These are phyloP conservation scores for Alternaria arbusti DNA, from an alignment of 2,329 filamentous ascomycete genomes.

Conservation along the genomic window DNA sequence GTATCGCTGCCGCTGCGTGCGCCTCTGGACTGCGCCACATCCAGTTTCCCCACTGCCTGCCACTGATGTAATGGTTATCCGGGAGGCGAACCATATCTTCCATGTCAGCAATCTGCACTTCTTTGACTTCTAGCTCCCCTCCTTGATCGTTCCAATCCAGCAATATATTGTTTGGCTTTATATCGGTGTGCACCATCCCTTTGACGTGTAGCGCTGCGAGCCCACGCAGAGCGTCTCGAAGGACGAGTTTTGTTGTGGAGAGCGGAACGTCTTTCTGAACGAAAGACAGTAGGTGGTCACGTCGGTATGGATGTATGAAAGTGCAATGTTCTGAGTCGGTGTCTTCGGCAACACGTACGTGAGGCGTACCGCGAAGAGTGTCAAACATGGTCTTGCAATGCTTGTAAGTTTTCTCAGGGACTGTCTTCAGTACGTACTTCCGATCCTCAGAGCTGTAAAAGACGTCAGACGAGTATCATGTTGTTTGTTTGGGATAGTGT, in stretches of 20 bases:
- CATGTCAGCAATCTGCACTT: conserved; percentile 51
- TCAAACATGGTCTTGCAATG: conserved; percentile 18
- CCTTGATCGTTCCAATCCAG: conserved; percentile 46
- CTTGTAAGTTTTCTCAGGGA: conserved; percentile 9
- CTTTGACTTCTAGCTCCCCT: conserved; percentile 39
- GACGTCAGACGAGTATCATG: not conserved
- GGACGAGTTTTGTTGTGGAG: conserved; percentile 50
- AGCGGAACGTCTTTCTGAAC: conserved; percentile 50
- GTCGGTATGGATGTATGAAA: conserved; percentile 55
- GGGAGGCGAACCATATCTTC: conserved; percentile 52
- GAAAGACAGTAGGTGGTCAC: conserved; percentile 52
- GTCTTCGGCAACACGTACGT: conserved; percentile 38
- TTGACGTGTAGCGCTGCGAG: conserved; percentile 16
- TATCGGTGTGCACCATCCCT: conserved; percentile 38
- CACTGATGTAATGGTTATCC: conserved; percentile 45
- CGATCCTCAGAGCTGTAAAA: not conserved
- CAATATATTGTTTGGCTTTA: conserved; percentile 56
- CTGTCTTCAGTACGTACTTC: conserved; percentile 4
- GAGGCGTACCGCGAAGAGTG: conserved; percentile 11
- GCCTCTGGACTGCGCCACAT: conserved; percentile 57
- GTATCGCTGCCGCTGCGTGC: conserved; percentile 48
- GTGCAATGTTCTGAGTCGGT: conserved; percentile 54
- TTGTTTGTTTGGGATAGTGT: not conserved
- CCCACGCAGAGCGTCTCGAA: conserved; percentile 37
- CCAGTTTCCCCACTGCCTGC: conserved; percentile 51